Conservation (phyloP, 2,329 filamentous ascomycete species). For the Fusarium torulosum region DNA sequence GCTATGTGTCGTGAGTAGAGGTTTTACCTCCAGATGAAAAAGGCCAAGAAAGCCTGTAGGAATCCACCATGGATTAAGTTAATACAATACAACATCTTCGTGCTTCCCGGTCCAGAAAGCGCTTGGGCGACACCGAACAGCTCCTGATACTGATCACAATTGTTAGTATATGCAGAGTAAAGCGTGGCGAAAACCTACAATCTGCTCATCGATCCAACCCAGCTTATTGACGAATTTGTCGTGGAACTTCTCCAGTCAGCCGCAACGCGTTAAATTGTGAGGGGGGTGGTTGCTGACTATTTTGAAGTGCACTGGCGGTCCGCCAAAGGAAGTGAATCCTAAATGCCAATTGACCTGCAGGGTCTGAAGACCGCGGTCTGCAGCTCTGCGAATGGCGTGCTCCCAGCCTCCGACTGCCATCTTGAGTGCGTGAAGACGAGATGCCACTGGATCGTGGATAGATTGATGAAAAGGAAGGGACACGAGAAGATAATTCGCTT, state of each 20-base stretch:
- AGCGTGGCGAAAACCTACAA: too few species aligned
- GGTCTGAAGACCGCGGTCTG: constrained; percentile 14
- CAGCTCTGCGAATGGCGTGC: neutral
- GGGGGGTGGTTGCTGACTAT: neutral
- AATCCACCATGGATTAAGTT: constrained; percentile 73
- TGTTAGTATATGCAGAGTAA: too few species aligned
- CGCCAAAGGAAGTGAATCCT: constrained; percentile 28
- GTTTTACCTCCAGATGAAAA: constrained; percentile 72
- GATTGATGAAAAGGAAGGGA: fast-evolving
- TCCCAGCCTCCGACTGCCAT: constrained; percentile 22
- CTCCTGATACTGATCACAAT: constrained; percentile 70
- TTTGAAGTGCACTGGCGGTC: constrained; percentile 37
- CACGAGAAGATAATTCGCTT: neutral
- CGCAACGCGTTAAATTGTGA: neutral
- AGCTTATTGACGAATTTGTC: constrained; percentile 68
- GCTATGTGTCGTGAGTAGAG: constrained; percentile 49
- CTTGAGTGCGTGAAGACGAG: fast-evolving
- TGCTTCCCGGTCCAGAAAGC: constrained; percentile 75
- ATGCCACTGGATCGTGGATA: fast-evolving
- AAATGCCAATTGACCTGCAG: constrained; percentile 31
- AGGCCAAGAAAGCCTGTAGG: constrained; percentile 67
- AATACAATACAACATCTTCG: constrained; percentile 79
- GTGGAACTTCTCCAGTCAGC: constrained; percentile 18
- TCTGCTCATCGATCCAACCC: constrained; percentile 76
- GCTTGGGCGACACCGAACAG: constrained; percentile 78